A percentile compares a stretch with the other conserved stretches of the same genome.
These are phyloP conservation scores for Eudorina sp. DNA, from an alignment of 139 green algal genomes.

Conservation along the genomic window DNA sequence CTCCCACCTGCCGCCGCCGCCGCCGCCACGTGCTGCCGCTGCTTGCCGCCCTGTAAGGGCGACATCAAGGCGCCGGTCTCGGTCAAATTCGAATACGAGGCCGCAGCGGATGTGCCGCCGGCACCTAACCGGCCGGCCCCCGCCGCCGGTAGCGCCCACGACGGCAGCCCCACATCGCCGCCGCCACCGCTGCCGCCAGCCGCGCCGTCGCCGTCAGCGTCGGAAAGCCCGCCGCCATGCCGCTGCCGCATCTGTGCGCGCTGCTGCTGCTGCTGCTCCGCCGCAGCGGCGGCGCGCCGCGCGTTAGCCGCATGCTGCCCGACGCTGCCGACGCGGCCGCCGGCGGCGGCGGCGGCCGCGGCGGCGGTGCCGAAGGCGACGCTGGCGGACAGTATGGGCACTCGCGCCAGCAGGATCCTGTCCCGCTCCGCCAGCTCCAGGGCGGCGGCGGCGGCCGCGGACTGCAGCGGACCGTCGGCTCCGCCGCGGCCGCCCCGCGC, in stretches of 20 bases:
- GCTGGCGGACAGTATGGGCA: neutral
- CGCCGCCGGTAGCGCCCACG: conserved; percentile 23
- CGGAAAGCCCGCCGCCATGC: neutral
- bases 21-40: neutral
- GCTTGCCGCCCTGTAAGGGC: neutral
- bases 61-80: neutral
- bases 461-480: neutral
- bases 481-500: neutral
- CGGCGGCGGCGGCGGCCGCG: neutral
- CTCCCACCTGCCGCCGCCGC: neutral
- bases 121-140: neutral
- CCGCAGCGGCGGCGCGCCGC: neutral
- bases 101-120: neutral
- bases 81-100: neutral
- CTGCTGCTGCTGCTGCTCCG: neutral
- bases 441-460: neutral
- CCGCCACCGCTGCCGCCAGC: neutral
- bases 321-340: neutral
- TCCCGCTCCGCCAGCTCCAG: conserved; percentile 22
- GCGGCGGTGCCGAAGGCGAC: neutral
- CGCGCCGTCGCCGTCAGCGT: neutral
- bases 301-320: neutral
- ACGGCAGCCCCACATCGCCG: neutral
- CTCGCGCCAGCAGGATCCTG: neutral
- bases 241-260: neutral